phyloP scores from a whole-genome alignment of 2,329 filamentous ascomycete species.

The Monosporascus sp. region DNA sequence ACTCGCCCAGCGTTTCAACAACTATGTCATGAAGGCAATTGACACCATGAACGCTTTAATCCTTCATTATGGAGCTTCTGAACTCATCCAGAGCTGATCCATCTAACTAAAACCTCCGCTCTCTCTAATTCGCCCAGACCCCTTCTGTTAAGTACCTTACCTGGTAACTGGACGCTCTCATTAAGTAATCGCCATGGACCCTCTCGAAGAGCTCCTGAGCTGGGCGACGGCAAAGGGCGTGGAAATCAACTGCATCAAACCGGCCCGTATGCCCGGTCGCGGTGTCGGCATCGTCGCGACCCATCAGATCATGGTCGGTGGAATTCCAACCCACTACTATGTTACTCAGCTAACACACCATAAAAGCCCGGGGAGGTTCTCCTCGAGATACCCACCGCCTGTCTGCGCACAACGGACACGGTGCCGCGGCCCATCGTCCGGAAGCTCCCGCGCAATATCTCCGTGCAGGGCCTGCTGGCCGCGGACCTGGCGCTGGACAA shows the following conservation, averaged over 20 bases:
- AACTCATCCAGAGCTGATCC: too few species aligned
- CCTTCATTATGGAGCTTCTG: too few species aligned
- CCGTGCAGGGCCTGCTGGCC: constrained; percentile 69
- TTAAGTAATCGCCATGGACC: constrained; percentile 12
- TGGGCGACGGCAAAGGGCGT: constrained; percentile 67
- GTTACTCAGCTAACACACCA: neutral
- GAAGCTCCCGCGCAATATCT: constrained; percentile 47
- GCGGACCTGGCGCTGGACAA: constrained; percentile 55
- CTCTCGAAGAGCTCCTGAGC: constrained; percentile 48
- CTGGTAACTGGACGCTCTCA: too few species aligned
- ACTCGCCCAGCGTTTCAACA: too few species aligned
- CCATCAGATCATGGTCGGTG: constrained; percentile 55
- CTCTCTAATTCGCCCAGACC: too few species aligned
- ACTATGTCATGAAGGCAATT: too few species aligned
- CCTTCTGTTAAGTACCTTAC: too few species aligned
- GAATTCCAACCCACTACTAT: constrained; percentile 2
- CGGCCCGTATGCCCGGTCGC: constrained; percentile 61
- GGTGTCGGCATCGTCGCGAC: constrained; percentile 76
- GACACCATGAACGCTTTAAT: too few species aligned
- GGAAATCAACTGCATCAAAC: constrained; percentile 59
- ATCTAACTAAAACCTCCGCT: too few species aligned
- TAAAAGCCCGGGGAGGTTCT: constrained; percentile 52
- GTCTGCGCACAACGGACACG: constrained; percentile 60
- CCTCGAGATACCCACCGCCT: constrained; percentile 57
- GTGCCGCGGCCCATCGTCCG: constrained; percentile 48